Conservation (phyloP, 495 filamentous ascomycete species). For the Mytilinidion resinicola region DNA sequence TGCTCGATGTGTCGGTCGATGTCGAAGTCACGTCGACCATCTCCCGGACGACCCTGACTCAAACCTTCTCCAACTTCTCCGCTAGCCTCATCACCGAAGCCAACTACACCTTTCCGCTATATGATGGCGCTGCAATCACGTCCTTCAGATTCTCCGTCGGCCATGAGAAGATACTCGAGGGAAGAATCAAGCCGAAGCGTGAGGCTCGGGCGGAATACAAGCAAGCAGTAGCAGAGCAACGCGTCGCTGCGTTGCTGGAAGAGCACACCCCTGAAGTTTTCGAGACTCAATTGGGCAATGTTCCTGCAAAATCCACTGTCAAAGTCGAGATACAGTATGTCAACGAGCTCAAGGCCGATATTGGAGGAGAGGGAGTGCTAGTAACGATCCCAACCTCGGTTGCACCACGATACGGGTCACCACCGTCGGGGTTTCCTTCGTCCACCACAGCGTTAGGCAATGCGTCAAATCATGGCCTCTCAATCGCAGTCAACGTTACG, state of each 20-base stretch:
- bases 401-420: constrained; percentile 29
- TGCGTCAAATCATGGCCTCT: background rate
- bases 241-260: constrained; percentile 27
- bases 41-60: background rate
- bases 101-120: constrained; percentile 6
- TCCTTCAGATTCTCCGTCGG: background rate
- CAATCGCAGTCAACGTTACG: constrained; percentile 8
- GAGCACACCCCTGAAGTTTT: constrained; percentile 31
- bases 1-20: background rate
- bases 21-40: constrained; percentile 3
- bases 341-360: constrained; percentile 25
- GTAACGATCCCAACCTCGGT: constrained; percentile 31
- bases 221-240: constrained; percentile 15
- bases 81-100: background rate
- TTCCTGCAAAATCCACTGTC: constrained; percentile 26
- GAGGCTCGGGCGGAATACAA: constrained; percentile 6
- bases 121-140: background rate
- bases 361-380: constrained; percentile 13
- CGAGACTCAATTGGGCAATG: constrained; percentile 27
- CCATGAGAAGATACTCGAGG: background rate
- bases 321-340: constrained; percentile 18
- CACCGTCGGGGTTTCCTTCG: background rate
- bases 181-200: constrained; percentile 1
- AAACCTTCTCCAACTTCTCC: background rate
- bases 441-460: background rate